Conservation (phyloP, 106 monocot genomes). For the Phalaenopsis aphrodite region DNA sequence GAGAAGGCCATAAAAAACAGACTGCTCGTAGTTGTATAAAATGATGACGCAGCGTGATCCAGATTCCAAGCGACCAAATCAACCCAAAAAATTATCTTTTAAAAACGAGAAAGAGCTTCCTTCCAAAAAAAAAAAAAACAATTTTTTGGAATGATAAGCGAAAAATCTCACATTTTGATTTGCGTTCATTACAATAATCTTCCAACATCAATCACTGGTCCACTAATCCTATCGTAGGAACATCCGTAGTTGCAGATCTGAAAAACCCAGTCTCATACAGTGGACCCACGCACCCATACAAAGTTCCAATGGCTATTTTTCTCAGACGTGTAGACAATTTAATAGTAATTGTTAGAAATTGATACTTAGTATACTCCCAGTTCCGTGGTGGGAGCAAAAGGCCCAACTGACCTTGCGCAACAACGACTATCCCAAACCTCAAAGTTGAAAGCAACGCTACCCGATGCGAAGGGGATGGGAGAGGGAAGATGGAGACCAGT, state of each 20-base stretch:
- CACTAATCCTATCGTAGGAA: neutral
- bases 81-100: neutral
- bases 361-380: no score
- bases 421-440: neutral
- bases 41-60: neutral
- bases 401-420: neutral
- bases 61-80: neutral
- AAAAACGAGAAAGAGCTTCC: no score
- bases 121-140: no score
- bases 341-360: no score
- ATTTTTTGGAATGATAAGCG: no score
- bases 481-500: neutral
- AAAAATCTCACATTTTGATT: no score
- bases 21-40: neutral
- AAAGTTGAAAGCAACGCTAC: constrained; percentile 4
- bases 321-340: no score
- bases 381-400: no score
- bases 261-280: neutral
- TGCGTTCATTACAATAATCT: no score
- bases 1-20: neutral
- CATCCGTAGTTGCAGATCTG: neutral
- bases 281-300: neutral
- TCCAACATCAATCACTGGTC: no score
- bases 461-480: neutral
- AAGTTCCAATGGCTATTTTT: neutral